Base-by-base conservation (phyloP, 1,139 yeast genomes). In the Kodamaea ohmeri region DNA sequence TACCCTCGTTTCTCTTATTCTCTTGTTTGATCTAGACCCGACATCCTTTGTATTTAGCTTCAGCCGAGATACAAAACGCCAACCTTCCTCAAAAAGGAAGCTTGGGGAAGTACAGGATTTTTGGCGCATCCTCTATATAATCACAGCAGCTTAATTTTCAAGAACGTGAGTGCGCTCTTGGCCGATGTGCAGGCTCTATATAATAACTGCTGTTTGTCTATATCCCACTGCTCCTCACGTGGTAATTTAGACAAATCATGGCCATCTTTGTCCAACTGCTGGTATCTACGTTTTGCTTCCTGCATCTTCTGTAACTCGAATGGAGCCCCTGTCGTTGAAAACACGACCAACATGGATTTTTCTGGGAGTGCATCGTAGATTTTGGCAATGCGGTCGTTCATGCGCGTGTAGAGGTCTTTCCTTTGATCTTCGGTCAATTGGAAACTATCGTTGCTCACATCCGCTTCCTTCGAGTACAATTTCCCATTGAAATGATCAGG, bases 301-400 rank as follows among this genome's bases (percentile, higher is more conserved):
- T 74, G 78, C 34, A 87, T 61, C 34, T 64, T 57, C 12, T 60
- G 55, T 76, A 82, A 71, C 32, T 67, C 73, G 14, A 68, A 55
- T 3, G 83, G 78, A 48, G 79, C 76, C 2, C 90, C 89, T 39
- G 75, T 67, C 1, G 84, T 86, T 0, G 88, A 71, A 50, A 78
- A 66, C 1, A 89, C 55, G 1, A 88, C 61, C 24, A 90, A 51
- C 18, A 82, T 61, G 0, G 95, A 73, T 34, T 79, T 71, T 1
- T 64, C 60, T 0, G 95, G 89, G 16, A 84, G 53, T 2, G 55
- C 46, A 0, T 67, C 61, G 51, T 83, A 79, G 4, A 90, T 61
- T 28, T 56, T 56, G 8, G 58, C 48, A 12, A 90, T 50, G 31
- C 83, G 61, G 2, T 51, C 45, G 48, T 76, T 73, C 9, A 83